Evolutionary conservation across 2,329 filamentous ascomycete species (phyloP), one percentile per base, ranked within the genome.

Genomic region (Stachybotrys elegans): DNA sequence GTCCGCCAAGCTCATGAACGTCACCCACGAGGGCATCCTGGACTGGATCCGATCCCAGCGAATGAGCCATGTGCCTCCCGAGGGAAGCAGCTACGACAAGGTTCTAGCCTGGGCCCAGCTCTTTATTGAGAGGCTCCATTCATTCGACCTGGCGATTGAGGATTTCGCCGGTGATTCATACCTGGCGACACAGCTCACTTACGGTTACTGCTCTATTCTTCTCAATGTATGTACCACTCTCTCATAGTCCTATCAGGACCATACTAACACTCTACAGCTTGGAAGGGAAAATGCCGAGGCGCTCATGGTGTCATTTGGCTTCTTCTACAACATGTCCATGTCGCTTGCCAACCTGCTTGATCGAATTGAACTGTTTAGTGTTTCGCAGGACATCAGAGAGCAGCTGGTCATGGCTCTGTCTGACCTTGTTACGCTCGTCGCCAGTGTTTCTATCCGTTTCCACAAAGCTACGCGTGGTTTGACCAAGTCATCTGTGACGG

Each of bases 81-180:
- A 68, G 45, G 66, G 66, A 25, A 67, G 66, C 50, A 60, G 54
- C 44, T 67, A 67, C 41, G 66, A 69, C 46, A 67, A 65, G 43
- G 66, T 66, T 3, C 51, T 69, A 11, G 52, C 57, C 3, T 68
- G 65, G 66, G 63, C 66, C 1, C 56, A 62, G 44, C 51, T 68
- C 1, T 69, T 68, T 31, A 52, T 66, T 14, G 63, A 66, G 25
- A 49, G 63, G 7, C 43, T 69, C 19, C 58, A 67, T 43, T 59
- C 57, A 2, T 68, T 68, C 34, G 62, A 67, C 38, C 23, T 52
- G 9, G 60, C 55, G 6, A 64, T 67, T 37, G 56, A 61, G 22
- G 48, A 57, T 14, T 67, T 69, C 39, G 63, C 59, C 1, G 60
- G 58, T 1, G 63, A 65, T 40, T 65, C 61, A 47, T 56, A 60